Evolutionary conservation across 2,329 filamentous ascomycete genomes (phyloP).

Genomic region (Pseudogymnoascus sp.): DNA sequence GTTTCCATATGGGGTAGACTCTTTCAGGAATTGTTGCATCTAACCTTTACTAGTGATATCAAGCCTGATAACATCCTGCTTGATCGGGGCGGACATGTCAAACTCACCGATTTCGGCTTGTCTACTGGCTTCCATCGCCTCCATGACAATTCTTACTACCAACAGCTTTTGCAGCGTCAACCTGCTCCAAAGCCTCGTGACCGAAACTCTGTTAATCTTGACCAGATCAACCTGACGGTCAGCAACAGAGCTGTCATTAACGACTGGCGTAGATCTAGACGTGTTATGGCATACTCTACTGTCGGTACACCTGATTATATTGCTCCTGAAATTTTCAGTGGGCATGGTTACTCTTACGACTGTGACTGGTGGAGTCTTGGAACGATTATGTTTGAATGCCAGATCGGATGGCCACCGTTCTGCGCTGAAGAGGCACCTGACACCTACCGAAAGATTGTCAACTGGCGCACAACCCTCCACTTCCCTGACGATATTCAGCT

Average conservation of each 20-base stretch:
- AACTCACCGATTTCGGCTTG: conserved; percentile 94
- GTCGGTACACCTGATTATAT: conserved; percentile 98
- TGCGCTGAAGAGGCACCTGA: conserved; percentile 96
- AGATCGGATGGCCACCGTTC: conserved; percentile 98
- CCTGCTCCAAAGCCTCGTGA: conserved; percentile 67
- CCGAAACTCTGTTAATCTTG: conserved; percentile 87
- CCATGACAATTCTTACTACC: conserved; percentile 97
- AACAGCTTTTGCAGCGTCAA: conserved; percentile 84
- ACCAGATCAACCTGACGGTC: conserved; percentile 96
- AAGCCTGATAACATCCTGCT: conserved; percentile 98
- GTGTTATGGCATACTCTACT: conserved; percentile 95
- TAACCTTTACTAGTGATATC: conserved; percentile 62
- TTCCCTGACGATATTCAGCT: conserved; percentile 94
- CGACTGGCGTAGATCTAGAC: conserved; percentile 92
- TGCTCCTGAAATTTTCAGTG: conserved; percentile 94
- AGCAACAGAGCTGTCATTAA: conserved; percentile 98
- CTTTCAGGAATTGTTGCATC: not conserved
- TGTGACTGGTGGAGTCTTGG: conserved; percentile 99
- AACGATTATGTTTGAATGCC: conserved; percentile 98
- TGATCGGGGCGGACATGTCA: conserved; percentile 92
- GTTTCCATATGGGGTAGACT: not conserved
- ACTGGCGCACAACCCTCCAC: conserved; percentile 91
- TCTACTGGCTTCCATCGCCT: conserved; percentile 97
- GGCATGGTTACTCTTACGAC: conserved; percentile 89
- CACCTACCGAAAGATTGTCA: conserved; percentile 98